Base-by-base conservation (phyloP, 2,329 filamentous ascomycete genomes). In the Fusarium longipes region DNA sequence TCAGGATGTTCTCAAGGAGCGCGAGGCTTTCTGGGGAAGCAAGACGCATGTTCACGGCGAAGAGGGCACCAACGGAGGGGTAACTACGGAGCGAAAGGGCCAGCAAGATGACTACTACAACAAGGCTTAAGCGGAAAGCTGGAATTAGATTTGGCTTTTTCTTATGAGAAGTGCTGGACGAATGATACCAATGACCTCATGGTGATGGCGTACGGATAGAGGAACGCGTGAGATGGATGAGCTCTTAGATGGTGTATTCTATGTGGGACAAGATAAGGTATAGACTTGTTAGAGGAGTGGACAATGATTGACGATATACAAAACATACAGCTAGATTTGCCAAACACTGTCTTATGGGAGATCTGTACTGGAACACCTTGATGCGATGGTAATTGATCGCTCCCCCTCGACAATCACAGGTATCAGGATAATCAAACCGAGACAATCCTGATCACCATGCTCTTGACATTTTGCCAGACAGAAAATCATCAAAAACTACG, bases 1-100 rank as follows among this genome's bases (percentile, higher is more conserved):
- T 1, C 83, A 86, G 25, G 88, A 93, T 67, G 82, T 97, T 29
- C 81, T 98, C 67, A 82, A 83, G 71, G 95, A 98, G 82, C 84
- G 94, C 56, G 84, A 90, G 70, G 83, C 81, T 29, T 90, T 93
- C 73, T 97, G 93, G 93, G 83, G 81, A 29, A 76, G 75, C 20
- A 81, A 84, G 73, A 73, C 73, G 33, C 83, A 85, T 45, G 75
- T 84, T 9, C 77, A 83, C 15, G 83, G 84, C 10, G 82, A 85
- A 53, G 75, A 75, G 24, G 82, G 82, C 12, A 72, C 78, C 10
- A 59, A 73, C 5, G 78, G 77, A 12, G 78, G 76, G 8, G 79
- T 86, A 11, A 53, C 73, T 15, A 63, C 73, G 36, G 77, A 78
- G 30, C 79, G 75, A 57, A 71, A 73, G 22, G 72, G 77, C 64